Percentiles rank a stretch among this genome's conserved stretches.
phyloP scores from a whole-genome alignment of 192 early-diverging fungal species.

The Anaeromyces robustus region DNA sequence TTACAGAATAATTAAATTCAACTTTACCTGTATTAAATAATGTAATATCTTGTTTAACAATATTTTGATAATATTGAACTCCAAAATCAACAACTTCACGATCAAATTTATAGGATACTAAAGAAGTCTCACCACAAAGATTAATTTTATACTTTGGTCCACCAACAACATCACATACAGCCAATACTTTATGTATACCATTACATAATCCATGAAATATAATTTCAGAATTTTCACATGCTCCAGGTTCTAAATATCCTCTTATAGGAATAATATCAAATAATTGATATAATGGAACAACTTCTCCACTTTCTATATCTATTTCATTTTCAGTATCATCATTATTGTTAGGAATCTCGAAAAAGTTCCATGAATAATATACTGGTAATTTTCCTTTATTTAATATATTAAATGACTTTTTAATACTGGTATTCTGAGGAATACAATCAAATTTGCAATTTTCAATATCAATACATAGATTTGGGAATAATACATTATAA shows the following conservation, averaged over 20 bases:
- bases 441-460: slow-evolving; percentile 28
- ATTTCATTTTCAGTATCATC: slow-evolving; percentile 11
- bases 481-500: slow-evolving; percentile 32
- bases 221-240: slow-evolving; percentile 22
- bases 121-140: slow-evolving; percentile 29
- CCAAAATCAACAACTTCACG: slow-evolving; percentile 24
- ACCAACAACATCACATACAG: slow-evolving; percentile 31
- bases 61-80: slow-evolving; percentile 25
- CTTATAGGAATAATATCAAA: slow-evolving; percentile 34
- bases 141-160: slow-evolving; percentile 37
- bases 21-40: slow-evolving; percentile 29
- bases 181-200: slow-evolving; percentile 12
- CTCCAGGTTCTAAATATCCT: slow-evolving; percentile 22
- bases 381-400: slow-evolving; percentile 29
- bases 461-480: slow-evolving; percentile 18
- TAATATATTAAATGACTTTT: slow-evolving; percentile 16
- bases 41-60: slow-evolving; percentile 33
- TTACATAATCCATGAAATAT: slow-evolving; percentile 23
- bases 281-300: slow-evolving; percentile 15
- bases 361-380: slow-evolving; percentile 20
- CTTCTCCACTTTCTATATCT: no score
- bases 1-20: slow-evolving; percentile 24
- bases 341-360: slow-evolving; percentile 4
- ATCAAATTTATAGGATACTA: slow-evolving; percentile 22
- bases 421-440: slow-evolving; percentile 22